Evolutionary conservation across 1,139 yeast genomes (phyloP).

Genomic region (Hemisphaericaspora xylofermentans): DNA sequence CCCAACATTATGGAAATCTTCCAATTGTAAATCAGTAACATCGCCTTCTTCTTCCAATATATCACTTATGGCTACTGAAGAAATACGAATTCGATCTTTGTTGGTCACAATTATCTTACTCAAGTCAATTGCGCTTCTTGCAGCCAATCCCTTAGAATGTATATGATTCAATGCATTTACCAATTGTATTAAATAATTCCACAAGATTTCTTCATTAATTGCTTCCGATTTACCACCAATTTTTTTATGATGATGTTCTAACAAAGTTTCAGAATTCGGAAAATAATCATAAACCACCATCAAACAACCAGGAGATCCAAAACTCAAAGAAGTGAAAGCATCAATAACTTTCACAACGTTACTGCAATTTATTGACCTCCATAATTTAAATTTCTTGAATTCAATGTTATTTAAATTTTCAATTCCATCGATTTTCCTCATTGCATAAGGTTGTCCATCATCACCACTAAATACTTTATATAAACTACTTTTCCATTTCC

Average conservation of each 20-base stretch:
- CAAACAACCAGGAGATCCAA: conserved; percentile 66
- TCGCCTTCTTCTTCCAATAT: conserved; percentile 36
- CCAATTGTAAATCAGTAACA: conserved; percentile 6
- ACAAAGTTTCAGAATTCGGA: conserved; percentile 33
- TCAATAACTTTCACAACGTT: conserved; percentile 70
- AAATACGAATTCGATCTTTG: conserved; percentile 68
- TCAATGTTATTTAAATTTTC: conserved; percentile 58
- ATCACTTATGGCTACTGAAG: conserved; percentile 73
- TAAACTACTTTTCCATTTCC: conserved; percentile 63
- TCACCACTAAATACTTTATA: conserved; percentile 78
- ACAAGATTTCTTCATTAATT: conserved; percentile 64
- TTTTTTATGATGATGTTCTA: conserved; percentile 38
- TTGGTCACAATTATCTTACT: conserved; percentile 71
- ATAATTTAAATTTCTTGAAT: conserved; percentile 36
- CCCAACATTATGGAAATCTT: conserved; percentile 60
- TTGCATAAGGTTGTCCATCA: conserved; percentile 76
- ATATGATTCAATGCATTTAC: conserved; percentile 62
- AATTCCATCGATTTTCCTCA: conserved; percentile 67
- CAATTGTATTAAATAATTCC: conserved; percentile 77
- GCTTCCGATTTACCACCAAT: conserved; percentile 37
- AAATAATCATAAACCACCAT: conserved; percentile 42
- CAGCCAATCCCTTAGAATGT: conserved; percentile 63
- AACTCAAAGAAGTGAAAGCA: conserved; percentile 84
- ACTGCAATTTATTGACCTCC: conserved; percentile 52
- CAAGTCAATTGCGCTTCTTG: conserved; percentile 59